Conservation (phyloP, 1,139 yeast species). For the Debaryomyces fabryi region DNA sequence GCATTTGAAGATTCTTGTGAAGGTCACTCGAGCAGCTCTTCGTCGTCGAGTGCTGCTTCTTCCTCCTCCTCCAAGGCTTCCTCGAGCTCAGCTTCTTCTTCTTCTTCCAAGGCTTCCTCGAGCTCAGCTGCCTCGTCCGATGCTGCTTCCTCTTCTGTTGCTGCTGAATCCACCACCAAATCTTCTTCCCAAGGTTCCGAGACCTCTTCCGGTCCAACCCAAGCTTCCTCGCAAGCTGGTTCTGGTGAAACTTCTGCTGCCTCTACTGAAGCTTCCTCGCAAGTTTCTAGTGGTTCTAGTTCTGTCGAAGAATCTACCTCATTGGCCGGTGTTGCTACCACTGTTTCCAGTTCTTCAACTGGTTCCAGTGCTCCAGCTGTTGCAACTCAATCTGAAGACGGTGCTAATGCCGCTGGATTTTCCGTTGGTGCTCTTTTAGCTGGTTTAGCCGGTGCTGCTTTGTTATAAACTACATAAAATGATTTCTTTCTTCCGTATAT, state of each 20-base stretch:
- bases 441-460: constrained; percentile 55
- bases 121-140: neutral
- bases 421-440: constrained; percentile 47
- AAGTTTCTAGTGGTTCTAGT: constrained; percentile 16
- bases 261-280: constrained; percentile 10
- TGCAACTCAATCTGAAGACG: constrained; percentile 28
- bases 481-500: constrained; percentile 6
- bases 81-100: neutral
- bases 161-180: neutral
- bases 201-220: constrained; percentile 7
- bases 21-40: constrained; percentile 27
- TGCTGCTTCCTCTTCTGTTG: constrained; percentile 12
- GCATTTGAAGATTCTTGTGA: constrained; percentile 60
- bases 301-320: constrained; percentile 14
- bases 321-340: constrained; percentile 23
- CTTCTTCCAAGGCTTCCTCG: constrained; percentile 8
- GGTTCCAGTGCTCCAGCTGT: constrained; percentile 29
- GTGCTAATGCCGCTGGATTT: constrained; percentile 33
- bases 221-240: constrained; percentile 8
- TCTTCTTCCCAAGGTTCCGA: constrained; percentile 7
- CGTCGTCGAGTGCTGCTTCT: constrained; percentile 9
- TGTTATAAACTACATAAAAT: constrained; percentile 30
- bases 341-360: constrained; percentile 29
- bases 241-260: constrained; percentile 14
- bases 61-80: constrained; percentile 6